Base-by-base conservation (phyloP, 2,329 filamentous ascomycete genomes). In the Aspergillus piperis region DNA sequence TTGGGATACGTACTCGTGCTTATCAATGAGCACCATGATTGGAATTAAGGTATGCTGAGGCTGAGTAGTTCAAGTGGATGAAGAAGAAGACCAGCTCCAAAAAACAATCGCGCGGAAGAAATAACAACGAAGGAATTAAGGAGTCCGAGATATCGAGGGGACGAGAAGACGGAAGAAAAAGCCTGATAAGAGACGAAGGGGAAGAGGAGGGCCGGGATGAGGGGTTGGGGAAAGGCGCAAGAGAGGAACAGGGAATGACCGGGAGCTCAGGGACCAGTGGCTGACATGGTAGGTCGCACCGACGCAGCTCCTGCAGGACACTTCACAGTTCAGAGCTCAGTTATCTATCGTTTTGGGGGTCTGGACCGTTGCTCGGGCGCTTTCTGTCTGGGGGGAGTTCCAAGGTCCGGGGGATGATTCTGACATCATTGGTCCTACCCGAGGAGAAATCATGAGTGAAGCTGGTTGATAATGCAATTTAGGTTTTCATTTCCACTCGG, bases 21-120 rank as follows among this genome's bases (percentile, higher is more conserved):
- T 87, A 78, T 96, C 92, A 73, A 95, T 89, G 72, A 96, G 85
- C 74, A 96, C 93, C 94, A 98, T 98, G 65, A 61, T 62, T 62
- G 21, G 59, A 15, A 30, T 8, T 21, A n/a, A 23, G 8, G 38
- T 27, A 15, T 19, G 5, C 7, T 19, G 38, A 25, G 52, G 5
- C 7, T 19, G 38, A 25, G 52, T 44, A 44, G 52, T 17, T 32
- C 39, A 38, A 23, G 39, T 15, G 19, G 53, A 44, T 44, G 4
- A 4, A 44, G 15, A 10, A 8, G 32, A n/a, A 15, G 32, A 19
- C 53, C 38, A 48, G 32, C 32, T 36, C 54, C 11, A 51, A 30
- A 11, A 23, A 42, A 36, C 4, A 5, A 36, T 11, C 8, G 3
- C 27, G 27, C 3, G 27, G 27, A 36, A 36, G 30, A 32, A 32